Base-by-base conservation (phyloP, 805 yeast genomes). In the Kodamaea neixiangensis region DNA sequence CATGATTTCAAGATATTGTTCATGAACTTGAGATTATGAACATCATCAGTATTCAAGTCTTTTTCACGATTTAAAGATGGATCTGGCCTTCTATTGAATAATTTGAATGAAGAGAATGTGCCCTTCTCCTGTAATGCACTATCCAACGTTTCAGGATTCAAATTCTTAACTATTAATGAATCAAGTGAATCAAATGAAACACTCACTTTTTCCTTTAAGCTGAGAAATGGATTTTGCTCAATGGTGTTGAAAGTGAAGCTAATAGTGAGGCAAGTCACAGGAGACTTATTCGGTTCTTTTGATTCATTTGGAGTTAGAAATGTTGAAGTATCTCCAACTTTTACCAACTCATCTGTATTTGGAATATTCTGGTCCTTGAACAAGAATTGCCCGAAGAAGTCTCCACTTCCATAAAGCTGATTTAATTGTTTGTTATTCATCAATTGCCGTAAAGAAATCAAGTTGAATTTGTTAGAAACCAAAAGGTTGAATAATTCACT, bases 161-260 rank as follows among this genome's bases (percentile, higher is more conserved):
- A 10, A 34, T 49, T 48, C 60, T 75, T 57, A 54, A 67, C 49
- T 42, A 54, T 60, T 9, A 57, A 59, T 6, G 47, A 42, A 2
- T 56, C 45, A 2, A 73, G 47, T 11, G 59, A 51, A 49, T 73
- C 75, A 44, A 72, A 69, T 0, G 69, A 57, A 6, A 71, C 51
- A 0, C 49, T 38, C 6, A 68, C 60, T 20, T 66, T 62, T 1
- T 58, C 61, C 2, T 49, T 52, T 3, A 67, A 41, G 22, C 61
- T 52, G 7, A 53, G 38, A 50, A 72, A 68, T 2, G 75, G 75
- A 46, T 71, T 65, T 5, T 63, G 51, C n/a, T 67, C 71, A 49
- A 60, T 64, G 1, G 73, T 62, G 47, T 65, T 66, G 54, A 59
- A 74, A n/a, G 60, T 61, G 46, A 69, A 71, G 0, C 74, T 63